Evolutionary conservation across 768 basidiomycete species (phyloP).

Genomic region (Mycena filopes): DNA sequence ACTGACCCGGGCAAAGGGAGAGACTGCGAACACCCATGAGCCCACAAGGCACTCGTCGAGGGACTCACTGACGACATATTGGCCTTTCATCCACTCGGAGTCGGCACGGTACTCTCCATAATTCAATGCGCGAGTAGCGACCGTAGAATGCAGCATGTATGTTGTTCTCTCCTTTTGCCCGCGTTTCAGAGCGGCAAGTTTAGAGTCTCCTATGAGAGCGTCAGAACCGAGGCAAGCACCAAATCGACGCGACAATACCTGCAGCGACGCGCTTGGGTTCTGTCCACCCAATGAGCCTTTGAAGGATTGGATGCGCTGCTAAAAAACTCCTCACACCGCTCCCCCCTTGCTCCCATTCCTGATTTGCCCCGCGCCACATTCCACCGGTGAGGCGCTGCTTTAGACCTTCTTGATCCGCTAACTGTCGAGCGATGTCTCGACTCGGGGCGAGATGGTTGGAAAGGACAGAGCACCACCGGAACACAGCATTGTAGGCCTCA

Average conservation of each 20-base stretch:
- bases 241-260: background rate
- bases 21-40: constrained; percentile 7
- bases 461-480: background rate
- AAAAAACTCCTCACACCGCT: background rate
- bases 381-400: constrained; percentile 9
- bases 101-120: background rate
- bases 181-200: background rate
- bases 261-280: background rate
- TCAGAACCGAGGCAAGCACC: background rate
- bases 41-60: constrained; percentile 1
- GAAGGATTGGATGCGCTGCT: background rate
- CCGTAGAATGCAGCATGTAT: background rate
- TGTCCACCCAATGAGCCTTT: constrained; percentile 1
- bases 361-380: background rate
- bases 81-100: background rate
- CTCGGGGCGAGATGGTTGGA: constrained; percentile 10
- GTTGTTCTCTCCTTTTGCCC: background rate
- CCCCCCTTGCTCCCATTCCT: background rate
- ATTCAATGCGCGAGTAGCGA: constrained; percentile 1
- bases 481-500: constrained; percentile 1
- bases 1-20: background rate
- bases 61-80: background rate
- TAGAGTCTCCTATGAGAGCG: background rate
- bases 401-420: background rate
- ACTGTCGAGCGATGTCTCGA: background rate